These are phyloP conservation scores for Pilaira anomala DNA, from an alignment of 192 early-diverging fungal species.

Conservation along the genomic window DNA sequence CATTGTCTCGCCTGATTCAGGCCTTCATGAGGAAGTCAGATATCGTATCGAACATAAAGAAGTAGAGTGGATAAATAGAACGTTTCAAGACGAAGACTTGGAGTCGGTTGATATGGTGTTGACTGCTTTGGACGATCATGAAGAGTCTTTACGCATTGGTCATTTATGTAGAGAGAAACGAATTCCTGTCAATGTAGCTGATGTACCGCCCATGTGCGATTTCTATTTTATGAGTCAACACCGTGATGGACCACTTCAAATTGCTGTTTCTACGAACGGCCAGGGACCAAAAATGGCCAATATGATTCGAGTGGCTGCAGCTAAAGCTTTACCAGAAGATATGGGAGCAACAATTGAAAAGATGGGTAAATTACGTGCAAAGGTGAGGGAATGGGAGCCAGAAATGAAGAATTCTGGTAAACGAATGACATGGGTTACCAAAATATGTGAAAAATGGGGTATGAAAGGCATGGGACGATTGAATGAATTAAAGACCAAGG, in stretches of 20 bases:
- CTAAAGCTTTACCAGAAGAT: conserved; percentile 51
- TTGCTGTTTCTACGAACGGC: conserved; percentile 86
- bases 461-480: conserved; percentile 69
- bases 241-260: conserved; percentile 80
- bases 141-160: conserved; percentile 68
- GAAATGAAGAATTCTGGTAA: conserved; percentile 58
- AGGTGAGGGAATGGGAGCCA: conserved; percentile 63
- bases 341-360: conserved; percentile 71
- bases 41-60: conserved; percentile 58
- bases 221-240: conserved; percentile 92
- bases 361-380: conserved; percentile 62
- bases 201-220: conserved; percentile 86
- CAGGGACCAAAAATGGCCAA: conserved; percentile 87
- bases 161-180: conserved; percentile 53
- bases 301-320: conserved; percentile 69
- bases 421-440: conserved; percentile 82
- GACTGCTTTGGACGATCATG: conserved; percentile 72
- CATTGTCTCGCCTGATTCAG: conserved; percentile 64
- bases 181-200: conserved; percentile 92
- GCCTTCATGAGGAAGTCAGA: conserved; percentile 63
- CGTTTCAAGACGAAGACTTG: conserved; percentile 52
- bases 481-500: conserved; percentile 6
- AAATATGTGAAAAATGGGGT: conserved; percentile 82
- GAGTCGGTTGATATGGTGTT: conserved; percentile 61
- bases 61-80: conserved; percentile 43